Evolutionary conservation across 805 yeast genomes (phyloP), one percentile per base, ranked within the genome.

Genomic region (Saturnispora besseyi): DNA sequence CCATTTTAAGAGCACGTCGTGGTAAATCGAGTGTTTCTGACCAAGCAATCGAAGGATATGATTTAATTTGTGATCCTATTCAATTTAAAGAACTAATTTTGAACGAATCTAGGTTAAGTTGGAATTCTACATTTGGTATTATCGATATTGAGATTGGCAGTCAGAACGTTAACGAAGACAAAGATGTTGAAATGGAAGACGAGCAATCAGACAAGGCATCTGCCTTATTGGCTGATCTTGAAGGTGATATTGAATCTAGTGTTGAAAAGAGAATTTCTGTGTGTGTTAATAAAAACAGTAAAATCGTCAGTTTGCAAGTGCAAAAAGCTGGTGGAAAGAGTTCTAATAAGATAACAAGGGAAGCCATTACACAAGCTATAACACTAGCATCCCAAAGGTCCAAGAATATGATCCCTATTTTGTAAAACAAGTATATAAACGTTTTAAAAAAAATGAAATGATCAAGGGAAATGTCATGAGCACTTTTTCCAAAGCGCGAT

Each of bases 201-300:
- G 64, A 53, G 42, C 52, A 44, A 3, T 18, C 33, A 9, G 22
- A 11, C 1, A 44, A 40, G 15, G 42, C 62, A 24, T 55, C 76
- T 1, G 69, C 79, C 0, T 58, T 87, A 13, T 62, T 88, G 44
- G 81, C 86, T 1, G 96, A 88, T 61, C 59, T 87, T 38, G 95
- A 87, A 62, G 95, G 95, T 12, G 91, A 84, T 53, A 84, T 89
- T 5, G 96, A 88, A 63, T 95, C 87, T 59, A 72, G 81, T 31
- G 72, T 82, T 3, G 66, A 65, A 41, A 78, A 85, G 41, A 73
- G 79, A 18, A 66, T 87, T 13, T 66, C 72, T 22, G 71, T 79
- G 1, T 71, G 81, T 13, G 53, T 55, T 26, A 51, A 51, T 44
- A 54, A 55, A 2, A 61, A 63, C 24, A 65, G 68, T 2, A 55